Evolutionary conservation across 345 rosid species (phyloP).

Genomic region (Noccaea bulbosa): DNA sequence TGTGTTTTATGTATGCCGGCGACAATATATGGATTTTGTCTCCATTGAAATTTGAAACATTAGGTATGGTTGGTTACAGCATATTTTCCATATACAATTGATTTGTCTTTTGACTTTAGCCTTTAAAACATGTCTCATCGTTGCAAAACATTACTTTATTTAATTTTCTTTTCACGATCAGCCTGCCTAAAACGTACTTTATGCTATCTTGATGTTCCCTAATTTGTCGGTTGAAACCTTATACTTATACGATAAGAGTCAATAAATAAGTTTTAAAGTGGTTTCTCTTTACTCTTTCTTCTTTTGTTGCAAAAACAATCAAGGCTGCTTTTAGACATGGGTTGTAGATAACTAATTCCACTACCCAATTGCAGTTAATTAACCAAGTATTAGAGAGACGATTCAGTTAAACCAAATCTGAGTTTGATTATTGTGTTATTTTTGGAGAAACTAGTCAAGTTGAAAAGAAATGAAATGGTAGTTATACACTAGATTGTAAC

Average conservation of each 20-base stretch:
- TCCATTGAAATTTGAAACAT: conserved; percentile 37
- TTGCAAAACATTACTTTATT: conserved; percentile 42
- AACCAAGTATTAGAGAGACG: background rate
- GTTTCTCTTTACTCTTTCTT: conserved; percentile 17
- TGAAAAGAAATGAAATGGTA: conserved; percentile 2
- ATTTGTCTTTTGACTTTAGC: conserved; percentile 42
- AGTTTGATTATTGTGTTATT: background rate
- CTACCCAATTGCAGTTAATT: background rate
- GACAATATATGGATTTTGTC: conserved; percentile 38
- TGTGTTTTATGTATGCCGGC: conserved; percentile 30
- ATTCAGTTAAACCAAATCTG: background rate
- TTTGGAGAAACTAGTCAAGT: background rate
- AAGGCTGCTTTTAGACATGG: conserved; percentile 15
- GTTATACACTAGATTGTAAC: background rate
- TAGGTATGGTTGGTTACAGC: conserved; percentile 45
- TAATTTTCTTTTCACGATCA: conserved; percentile 28
- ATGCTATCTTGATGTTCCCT: conserved; percentile 43
- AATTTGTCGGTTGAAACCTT: conserved; percentile 41
- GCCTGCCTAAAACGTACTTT: conserved; percentile 44
- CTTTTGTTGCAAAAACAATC: conserved; percentile 13
- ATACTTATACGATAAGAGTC: conserved; percentile 29
- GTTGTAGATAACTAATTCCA: conserved; percentile 15
- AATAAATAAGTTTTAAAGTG: conserved; percentile 31
- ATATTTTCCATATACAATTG: conserved; percentile 32
- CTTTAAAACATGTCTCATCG: conserved; percentile 44